A percentile compares a stretch with the other conserved stretches of the same genome.
Conservation (phyloP, 73 alveolate species). For the Urostyla sp. region DNA sequence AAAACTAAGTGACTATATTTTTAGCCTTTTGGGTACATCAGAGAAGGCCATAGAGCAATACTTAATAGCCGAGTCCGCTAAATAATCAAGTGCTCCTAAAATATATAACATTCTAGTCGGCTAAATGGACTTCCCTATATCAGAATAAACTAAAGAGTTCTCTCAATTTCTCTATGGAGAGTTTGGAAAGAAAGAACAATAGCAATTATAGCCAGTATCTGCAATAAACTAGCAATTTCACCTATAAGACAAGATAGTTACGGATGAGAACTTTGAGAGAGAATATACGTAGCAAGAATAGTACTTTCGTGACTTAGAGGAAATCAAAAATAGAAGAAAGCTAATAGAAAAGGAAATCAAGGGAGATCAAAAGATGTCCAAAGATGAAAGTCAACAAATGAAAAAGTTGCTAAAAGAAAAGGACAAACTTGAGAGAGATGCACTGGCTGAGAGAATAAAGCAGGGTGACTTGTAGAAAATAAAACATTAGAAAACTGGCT, state of each 20-base stretch:
- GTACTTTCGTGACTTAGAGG: conserved; percentile 26
- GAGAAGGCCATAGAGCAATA: no score
- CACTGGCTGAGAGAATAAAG: conserved; percentile 59
- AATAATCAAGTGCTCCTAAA: no score
- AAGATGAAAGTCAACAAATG: conserved; percentile 47
- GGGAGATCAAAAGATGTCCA: conserved; percentile 14
- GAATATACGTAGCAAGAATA: conserved; percentile 10
- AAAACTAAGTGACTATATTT: no score
- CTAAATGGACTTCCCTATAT: no score
- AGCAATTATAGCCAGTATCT: no score
- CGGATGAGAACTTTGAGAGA: conserved; percentile 37
- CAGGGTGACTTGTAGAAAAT: conserved; percentile 49
- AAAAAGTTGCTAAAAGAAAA: conserved; percentile 54
- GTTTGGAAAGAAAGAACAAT: no score
- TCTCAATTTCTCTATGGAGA: no score
- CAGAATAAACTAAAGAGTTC: no score
- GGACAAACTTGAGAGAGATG: conserved; percentile 79
- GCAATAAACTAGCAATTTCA: no score
- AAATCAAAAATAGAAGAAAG: conserved; percentile 27
- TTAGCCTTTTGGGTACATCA: no score
- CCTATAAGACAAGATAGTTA: neutral
- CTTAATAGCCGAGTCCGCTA: no score
- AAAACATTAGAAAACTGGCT: conserved; percentile 18
- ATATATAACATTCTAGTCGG: no score
- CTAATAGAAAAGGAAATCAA: conserved; percentile 7